Conservation (phyloP, 2,329 filamentous ascomycete species). For the Ceratocystis lukuohia region DNA sequence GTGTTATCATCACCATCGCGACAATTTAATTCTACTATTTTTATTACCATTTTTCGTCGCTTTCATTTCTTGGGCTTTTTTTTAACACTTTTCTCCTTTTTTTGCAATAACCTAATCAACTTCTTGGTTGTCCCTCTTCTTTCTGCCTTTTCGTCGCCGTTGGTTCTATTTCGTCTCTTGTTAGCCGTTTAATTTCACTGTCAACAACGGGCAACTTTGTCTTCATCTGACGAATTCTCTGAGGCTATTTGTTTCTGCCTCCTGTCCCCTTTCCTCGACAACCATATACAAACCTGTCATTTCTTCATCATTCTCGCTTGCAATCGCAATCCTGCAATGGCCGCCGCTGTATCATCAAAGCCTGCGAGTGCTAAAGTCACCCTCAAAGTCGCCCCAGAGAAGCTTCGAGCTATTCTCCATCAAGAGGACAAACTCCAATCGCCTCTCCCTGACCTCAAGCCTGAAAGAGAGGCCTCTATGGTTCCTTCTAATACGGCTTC, state of each 20-base stretch:
- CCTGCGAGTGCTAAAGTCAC: slow-evolving; percentile 34
- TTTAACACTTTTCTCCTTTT: too few relatives aligned
- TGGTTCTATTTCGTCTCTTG: neutral
- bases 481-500: too few relatives aligned
- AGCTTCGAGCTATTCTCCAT: slow-evolving; percentile 38
- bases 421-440: slow-evolving; percentile 31
- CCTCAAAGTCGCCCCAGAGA: slow-evolving; percentile 38
- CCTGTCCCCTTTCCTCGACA: too few relatives aligned
- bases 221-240: too few relatives aligned
- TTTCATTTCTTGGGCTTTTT: neutral
- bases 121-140: too few relatives aligned
- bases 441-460: slow-evolving; percentile 31
- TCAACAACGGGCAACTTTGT: neutral
- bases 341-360: slow-evolving; percentile 15
- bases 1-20: neutral
- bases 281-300: too few relatives aligned
- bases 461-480: slow-evolving; percentile 14
- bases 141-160: too few relatives aligned
- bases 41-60: neutral
- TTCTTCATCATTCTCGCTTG: too few relatives aligned
- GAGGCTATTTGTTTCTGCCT: too few relatives aligned
- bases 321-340: slow-evolving; percentile 11
- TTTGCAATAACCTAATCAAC: too few relatives aligned
- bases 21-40: neutral
- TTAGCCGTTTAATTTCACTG: neutral